Base-by-base conservation (phyloP, 2,329 filamentous ascomycete species). In the Cercospora sp. region DNA sequence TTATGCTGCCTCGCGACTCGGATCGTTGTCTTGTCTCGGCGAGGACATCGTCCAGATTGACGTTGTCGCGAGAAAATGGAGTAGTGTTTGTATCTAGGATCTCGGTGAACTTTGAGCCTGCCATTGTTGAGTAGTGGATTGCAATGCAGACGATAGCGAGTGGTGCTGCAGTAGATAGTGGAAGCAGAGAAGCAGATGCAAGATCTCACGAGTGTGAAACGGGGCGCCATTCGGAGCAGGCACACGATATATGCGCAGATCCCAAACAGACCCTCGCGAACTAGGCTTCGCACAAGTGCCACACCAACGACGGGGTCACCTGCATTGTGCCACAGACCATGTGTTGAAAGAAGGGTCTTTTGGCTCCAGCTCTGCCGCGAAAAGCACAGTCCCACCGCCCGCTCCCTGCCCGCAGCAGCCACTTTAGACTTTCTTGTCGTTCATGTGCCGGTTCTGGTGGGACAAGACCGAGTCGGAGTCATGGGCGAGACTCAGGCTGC, bases 71-170 rank as follows among this genome's bases (percentile, higher is more conserved):
- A 13, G 75, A 77, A 68, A 73, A 76, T 30, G 75, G 76, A 3
- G 72, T 67, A 31, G 72, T 59, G 28, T 67, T 67, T 36, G 67
- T 72, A 72, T 80, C 78, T 64, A 80, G 72, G 31, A 77, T 74
- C 65, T 80, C 78, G 62, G 77, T 74, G 62, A 80, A 80, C 65
- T 79, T 80, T 23, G 77, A 78, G 60, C 69, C 68, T 12, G 76
- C 66, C 77, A 78, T 78, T 45, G 59, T 65, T 60, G 33, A 59
- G 33, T 36, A 18, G 10, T 48, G 4, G 36, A 30, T 39, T 13
- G 7, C 30, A 30, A 48, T 18, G 36, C 36, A 48, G 39, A 26
- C 39, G 60, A 7, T n/a, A 62, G 36, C 42, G 31, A 45, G 33
- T 62, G 60, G 18, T 42, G 23, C 36, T 26, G 33, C 36, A n/a